Conservation (phyloP, 1,284 basidiomycete genomes). For the Melampsora medusae region DNA sequence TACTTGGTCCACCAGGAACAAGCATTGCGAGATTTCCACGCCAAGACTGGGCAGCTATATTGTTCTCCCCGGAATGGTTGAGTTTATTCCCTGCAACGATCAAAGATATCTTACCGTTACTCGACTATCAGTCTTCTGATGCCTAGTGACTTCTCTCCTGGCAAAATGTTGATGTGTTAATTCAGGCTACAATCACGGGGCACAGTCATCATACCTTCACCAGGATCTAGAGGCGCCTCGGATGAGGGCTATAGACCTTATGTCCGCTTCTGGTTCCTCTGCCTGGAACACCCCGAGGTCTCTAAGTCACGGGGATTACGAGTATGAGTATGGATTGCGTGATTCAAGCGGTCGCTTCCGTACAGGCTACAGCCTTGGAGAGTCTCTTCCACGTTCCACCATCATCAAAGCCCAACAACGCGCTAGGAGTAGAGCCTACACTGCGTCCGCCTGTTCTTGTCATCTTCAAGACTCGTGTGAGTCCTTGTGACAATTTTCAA, state of each 20-base stretch:
- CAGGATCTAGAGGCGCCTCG: not conserved
- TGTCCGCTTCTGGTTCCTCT: not conserved
- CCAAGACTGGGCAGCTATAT: not conserved
- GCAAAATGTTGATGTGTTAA: not conserved
- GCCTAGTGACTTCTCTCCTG: not conserved
- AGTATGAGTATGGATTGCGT: not conserved
- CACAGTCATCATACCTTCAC: not conserved
- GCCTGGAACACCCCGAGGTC: not conserved
- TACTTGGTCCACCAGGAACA: not conserved
- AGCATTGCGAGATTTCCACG: not conserved
- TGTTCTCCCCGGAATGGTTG: not conserved
- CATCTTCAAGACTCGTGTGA: not conserved
- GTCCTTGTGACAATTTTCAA: not conserved
- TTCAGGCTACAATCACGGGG: not conserved
- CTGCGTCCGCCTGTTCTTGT: constrained; percentile 1
- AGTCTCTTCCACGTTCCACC: constrained; percentile 5
- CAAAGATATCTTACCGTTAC: not conserved
- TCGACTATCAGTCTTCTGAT: not conserved
- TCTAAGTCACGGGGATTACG: not conserved
- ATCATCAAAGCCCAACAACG: not conserved
- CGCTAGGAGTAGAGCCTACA: not conserved
- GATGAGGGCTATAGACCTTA: not conserved
- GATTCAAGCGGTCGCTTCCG: not conserved
- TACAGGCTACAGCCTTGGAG: constrained; percentile 1
- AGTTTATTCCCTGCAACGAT: not conserved